phyloP scores from a whole-genome alignment of 129 eudicot genomes.

The Calendula officinalis region DNA sequence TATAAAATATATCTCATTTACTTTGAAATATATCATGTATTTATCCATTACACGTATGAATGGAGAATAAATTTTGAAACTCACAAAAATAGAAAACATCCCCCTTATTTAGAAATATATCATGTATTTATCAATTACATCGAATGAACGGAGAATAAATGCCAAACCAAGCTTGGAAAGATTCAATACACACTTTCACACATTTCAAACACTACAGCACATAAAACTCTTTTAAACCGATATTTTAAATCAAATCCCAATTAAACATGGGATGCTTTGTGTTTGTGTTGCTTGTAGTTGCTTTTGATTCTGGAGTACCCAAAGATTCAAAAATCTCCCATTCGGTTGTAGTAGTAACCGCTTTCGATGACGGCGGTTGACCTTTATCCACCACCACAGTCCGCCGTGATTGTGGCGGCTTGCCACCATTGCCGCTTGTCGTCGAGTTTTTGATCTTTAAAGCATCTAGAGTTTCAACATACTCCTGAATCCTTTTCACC shows the following conservation, averaged over 20 bases:
- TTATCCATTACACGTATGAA: no score
- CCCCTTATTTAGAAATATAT: no score
- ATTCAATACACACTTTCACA: conserved; percentile 31
- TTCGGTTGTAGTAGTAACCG: conserved; percentile 57
- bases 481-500: conserved; percentile 79
- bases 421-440: conserved; percentile 31
- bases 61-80: no score
- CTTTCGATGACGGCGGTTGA: neutral
- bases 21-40: no score
- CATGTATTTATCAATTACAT: no score
- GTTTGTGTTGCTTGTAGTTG: conserved; percentile 18
- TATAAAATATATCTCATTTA: no score
- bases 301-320: conserved; percentile 34
- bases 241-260: conserved; percentile 35
- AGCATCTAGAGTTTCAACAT: conserved; percentile 71
- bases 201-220: conserved; percentile 39
- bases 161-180: conserved; percentile 43
- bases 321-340: conserved; percentile 80
- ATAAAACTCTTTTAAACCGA: neutral
- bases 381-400: conserved; percentile 33
- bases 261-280: conserved; percentile 43
- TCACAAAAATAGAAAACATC: no score
- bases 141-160: conserved; percentile 46
- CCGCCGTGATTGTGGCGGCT: conserved; percentile 40
- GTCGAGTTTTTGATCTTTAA: conserved; percentile 58